Evolutionary conservation across 176 grass and related monocot species (phyloP).

Genomic region (Oryza meridionalis): DNA sequence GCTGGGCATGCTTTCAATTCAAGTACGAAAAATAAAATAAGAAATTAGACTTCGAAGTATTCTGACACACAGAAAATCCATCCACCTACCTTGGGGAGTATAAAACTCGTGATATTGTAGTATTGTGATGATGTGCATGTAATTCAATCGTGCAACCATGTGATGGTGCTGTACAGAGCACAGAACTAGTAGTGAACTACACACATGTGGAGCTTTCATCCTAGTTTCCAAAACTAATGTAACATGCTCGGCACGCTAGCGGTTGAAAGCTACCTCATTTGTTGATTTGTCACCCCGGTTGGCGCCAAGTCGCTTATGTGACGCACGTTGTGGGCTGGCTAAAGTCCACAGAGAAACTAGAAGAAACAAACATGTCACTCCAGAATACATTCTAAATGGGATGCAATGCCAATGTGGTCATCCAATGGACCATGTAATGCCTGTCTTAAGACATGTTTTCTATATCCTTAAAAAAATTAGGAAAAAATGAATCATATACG

Average conservation of each 20-base stretch:
- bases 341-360: not conserved
- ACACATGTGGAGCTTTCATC: not conserved
- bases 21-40: too few species aligned
- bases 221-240: not conserved
- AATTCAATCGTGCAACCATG: not conserved
- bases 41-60: not conserved
- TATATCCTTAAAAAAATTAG: too few species aligned
- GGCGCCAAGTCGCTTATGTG: not conserved
- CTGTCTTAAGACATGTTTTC: not conserved
- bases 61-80: not conserved
- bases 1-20: not conserved
- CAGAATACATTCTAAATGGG: not conserved
- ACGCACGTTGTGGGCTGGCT: not conserved
- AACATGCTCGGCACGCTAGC: not conserved
- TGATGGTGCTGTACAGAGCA: not conserved
- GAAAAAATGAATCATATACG: not conserved
- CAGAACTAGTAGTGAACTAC: not conserved
- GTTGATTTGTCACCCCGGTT: slow-evolving; percentile 6
- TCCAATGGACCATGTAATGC: not conserved
- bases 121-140: not conserved
- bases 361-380: not conserved
- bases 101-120: not conserved
- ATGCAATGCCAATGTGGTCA: not conserved
- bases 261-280: slow-evolving; percentile 17
- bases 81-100: not conserved